phyloP scores from a whole-genome alignment of 192 early-diverging fungal genomes.

The Chytriomyces sp. region DNA sequence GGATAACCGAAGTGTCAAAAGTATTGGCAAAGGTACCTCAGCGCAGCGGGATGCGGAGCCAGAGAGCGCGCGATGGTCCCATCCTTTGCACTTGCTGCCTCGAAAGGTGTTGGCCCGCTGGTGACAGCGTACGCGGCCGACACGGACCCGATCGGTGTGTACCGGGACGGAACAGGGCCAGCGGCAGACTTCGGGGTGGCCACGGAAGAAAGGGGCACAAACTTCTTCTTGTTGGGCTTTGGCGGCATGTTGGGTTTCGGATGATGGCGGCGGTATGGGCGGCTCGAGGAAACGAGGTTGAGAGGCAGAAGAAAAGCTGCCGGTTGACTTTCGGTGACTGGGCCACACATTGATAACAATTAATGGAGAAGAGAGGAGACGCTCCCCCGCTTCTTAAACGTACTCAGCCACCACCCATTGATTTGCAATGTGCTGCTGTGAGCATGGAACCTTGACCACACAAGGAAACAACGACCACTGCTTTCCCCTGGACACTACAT shows the following conservation, averaged over 20 bases:
- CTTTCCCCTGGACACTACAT: slow-evolving; percentile 46
- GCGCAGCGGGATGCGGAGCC: slow-evolving; percentile 17
- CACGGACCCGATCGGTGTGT: neutral
- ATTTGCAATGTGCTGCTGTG: neutral
- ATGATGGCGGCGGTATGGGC: neutral
- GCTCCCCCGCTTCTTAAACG: neutral
- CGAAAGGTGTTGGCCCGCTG: neutral
- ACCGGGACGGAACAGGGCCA: too few relatives aligned
- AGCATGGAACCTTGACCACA: neutral
- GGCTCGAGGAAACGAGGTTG: neutral
- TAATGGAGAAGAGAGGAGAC: neutral
- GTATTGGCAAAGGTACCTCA: neutral
- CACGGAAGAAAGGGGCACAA: slow-evolving; percentile 1
- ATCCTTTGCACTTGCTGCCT: neutral
- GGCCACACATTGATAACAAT: neutral
- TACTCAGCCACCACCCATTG: too few relatives aligned
- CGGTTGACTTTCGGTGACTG: neutral
- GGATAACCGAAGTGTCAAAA: neutral
- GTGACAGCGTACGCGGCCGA: neutral
- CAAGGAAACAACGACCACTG: neutral
- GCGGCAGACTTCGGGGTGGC: neutral
- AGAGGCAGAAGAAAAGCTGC: too few relatives aligned
- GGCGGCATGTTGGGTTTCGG: neutral
- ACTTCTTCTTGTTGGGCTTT: slow-evolving; percentile 18
- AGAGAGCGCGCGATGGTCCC: neutral